Evolutionary conservation across 1,139 yeast species (phyloP).

Genomic region (Diutina pseudorugosa): DNA sequence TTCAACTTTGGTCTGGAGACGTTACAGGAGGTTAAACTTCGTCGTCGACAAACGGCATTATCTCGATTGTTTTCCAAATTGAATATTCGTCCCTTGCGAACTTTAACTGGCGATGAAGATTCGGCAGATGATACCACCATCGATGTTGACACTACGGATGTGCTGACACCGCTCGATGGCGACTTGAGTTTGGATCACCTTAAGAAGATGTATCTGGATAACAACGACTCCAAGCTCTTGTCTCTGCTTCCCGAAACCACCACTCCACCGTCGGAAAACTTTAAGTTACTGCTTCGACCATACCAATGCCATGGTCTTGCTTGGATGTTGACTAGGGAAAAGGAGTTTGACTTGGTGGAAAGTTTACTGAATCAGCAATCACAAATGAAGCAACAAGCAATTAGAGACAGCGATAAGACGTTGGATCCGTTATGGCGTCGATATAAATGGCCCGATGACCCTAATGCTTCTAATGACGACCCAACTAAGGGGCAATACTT

Average conservation of each 20-base stretch:
- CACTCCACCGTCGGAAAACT: slow-evolving; percentile 41
- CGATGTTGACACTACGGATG: slow-evolving; percentile 19
- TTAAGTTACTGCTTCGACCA: slow-evolving; percentile 44
- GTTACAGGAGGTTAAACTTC: slow-evolving; percentile 36
- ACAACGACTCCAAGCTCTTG: slow-evolving; percentile 41
- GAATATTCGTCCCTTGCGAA: slow-evolving; percentile 9
- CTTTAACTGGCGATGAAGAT: slow-evolving; percentile 9
- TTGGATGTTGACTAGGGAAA: slow-evolving; percentile 69
- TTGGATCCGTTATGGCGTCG: slow-evolving; percentile 82
- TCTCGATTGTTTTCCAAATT: slow-evolving; percentile 44
- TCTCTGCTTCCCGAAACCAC: slow-evolving; percentile 49
- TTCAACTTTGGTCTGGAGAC: slow-evolving; percentile 24
- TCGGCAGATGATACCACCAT: slow-evolving; percentile 11
- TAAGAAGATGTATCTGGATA: slow-evolving; percentile 58
- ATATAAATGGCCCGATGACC: slow-evolving; percentile 52
- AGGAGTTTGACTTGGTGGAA: slow-evolving; percentile 33
- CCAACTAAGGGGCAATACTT: slow-evolving; percentile 21
- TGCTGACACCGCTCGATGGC: background rate
- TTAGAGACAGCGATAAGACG: slow-evolving; percentile 29
- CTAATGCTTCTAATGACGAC: background rate
- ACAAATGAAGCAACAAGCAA: slow-evolving; percentile 17
- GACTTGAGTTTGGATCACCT: slow-evolving; percentile 54
- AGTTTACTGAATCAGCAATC: slow-evolving; percentile 15
- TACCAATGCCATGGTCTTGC: slow-evolving; percentile 75
- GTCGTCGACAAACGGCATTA: slow-evolving; percentile 48